Base-by-base conservation (phyloP, 768 basidiomycete genomes). In the Rhodotorula paludigena region DNA sequence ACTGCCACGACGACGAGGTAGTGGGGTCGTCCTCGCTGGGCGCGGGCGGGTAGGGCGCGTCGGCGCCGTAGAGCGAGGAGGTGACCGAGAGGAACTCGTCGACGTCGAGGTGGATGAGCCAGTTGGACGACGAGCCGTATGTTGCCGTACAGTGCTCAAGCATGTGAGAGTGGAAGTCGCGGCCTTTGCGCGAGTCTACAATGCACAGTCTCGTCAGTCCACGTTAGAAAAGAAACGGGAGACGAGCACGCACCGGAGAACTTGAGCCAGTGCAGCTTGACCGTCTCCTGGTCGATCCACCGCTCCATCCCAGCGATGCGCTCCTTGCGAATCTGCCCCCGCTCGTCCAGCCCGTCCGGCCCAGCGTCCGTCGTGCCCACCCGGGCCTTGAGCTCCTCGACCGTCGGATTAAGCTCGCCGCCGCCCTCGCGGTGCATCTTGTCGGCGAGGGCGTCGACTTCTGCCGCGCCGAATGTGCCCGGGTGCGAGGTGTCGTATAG, bases 261-360 rank as follows among this genome's bases (percentile, higher is more conserved):
- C 49, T 67, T 64, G 62, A 71, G 63, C 58, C 60, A 71, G 44
- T 61, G 63, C 23, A 64, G 45, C 36, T 57, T 47, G 54, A 66
- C 65, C 28, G 44, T n/a, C 6, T 55, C 70, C 21, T 60, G 55
- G 21, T 71, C 70, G 62, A 71, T 71, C 65, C 65, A 69, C n/a
- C 60, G 30, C 48, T 69, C 63, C 38, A 69, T 39, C 11, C 68
- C 68, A 8, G 48, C 47, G 20, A 69, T 64, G 30, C 61, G 21
- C 57, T 68, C 66, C 35, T 36, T 42, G 33, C 61, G 8, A 20
- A 68, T 68, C 44, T 41, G 3, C 1, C 66, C 66, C 32, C 54
- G 53, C 44, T 63, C 66, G 41, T 69, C 68, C 0, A 69, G 58
- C 20, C 68, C 68, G 25, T 58, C 66, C 5, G 56, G 39, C 1